Evolutionary conservation across 2,329 filamentous ascomycete species (phyloP), one percentile per base, ranked within the genome.

Genomic region (Claviceps sp.): DNA sequence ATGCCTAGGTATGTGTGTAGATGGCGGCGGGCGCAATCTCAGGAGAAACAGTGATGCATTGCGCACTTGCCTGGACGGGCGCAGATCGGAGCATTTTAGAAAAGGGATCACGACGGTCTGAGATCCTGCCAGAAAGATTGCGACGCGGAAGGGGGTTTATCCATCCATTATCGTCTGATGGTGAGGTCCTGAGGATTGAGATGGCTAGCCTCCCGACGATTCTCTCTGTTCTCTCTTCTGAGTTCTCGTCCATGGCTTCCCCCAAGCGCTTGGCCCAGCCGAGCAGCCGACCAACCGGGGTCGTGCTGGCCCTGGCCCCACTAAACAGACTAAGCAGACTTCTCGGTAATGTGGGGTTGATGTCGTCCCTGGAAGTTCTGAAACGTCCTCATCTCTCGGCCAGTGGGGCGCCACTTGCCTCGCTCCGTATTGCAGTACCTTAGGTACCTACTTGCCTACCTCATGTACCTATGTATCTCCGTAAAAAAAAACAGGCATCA

Each of bases 371-470:
- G 54, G 53, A 55, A 55, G 6, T 26, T 30, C 26, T 30, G 26
- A 34, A 34, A 52, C 26, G 26, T 47, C 47, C 47, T 54, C 52
- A 54, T 55, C 50, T 55, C 51, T 51, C 48, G 16, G 19, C 41
- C 41, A 43, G 19, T 24, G 19, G 11, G 10, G 41, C 41, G 40
- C 40, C n/a, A 10, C 17, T 42, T 19, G 17, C 10, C 40, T 42
- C 17, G 40, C 17, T 42, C 40, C 19, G 40, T 2, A 22, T 34
- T 30, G 26, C 30, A 34, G 10, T 11, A 24, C 24, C 24, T 24
- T n/a, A 26, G 19, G n/a, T 40, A 1, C 39, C 39, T n/a, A n/a
- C 1, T 1, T 6, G 1, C 40, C 11, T 19, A 7, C 10, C 17
- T 6, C 1, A 40, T 40, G 17, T 22, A 19, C 19, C n/a, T 26